These are phyloP conservation scores for Cordyceps cateniannulata DNA, from an alignment of 2,329 filamentous ascomycete genomes.

Conservation along the genomic window DNA sequence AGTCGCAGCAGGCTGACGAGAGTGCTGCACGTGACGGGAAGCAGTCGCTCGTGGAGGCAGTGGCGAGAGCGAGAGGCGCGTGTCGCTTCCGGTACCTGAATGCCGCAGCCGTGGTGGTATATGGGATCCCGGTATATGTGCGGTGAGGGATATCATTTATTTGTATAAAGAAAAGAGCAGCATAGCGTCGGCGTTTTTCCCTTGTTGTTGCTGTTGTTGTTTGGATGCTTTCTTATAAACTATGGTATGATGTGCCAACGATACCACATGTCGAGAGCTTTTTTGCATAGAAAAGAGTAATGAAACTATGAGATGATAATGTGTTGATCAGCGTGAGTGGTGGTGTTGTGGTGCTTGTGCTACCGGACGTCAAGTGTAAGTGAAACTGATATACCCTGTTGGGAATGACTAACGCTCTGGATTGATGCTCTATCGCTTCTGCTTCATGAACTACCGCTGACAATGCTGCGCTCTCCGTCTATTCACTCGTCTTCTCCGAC, in stretches of 20 bases:
- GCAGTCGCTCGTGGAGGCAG: slow-evolving; percentile 69
- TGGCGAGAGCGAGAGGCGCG: slow-evolving; percentile 65
- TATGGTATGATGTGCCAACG: neutral
- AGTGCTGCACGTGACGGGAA: slow-evolving; percentile 18
- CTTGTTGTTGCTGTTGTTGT: neutral
- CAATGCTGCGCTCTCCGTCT: no score
- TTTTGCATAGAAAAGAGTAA: slow-evolving; percentile 3
- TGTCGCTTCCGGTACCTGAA: slow-evolving; percentile 89
- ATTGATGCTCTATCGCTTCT: no score
- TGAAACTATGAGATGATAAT: neutral
- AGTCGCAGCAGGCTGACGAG: neutral
- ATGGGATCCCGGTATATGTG: slow-evolving; percentile 89
- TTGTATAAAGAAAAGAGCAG: neutral
- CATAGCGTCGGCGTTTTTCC: slow-evolving; percentile 10
- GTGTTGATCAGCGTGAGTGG: no score
- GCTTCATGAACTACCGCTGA: no score
- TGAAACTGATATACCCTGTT: no score
- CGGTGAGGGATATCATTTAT: neutral
- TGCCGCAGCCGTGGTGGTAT: slow-evolving; percentile 87
- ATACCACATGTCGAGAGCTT: neutral
- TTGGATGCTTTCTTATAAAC: neutral
- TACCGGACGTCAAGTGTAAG: no score
- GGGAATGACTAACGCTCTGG: no score
- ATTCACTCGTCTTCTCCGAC: no score
- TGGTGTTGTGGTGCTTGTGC: no score